Evolutionary conservation across 805 yeast genomes (phyloP), one percentile per base, ranked within the genome.

Genomic region (Hanseniaspora lachancei): DNA sequence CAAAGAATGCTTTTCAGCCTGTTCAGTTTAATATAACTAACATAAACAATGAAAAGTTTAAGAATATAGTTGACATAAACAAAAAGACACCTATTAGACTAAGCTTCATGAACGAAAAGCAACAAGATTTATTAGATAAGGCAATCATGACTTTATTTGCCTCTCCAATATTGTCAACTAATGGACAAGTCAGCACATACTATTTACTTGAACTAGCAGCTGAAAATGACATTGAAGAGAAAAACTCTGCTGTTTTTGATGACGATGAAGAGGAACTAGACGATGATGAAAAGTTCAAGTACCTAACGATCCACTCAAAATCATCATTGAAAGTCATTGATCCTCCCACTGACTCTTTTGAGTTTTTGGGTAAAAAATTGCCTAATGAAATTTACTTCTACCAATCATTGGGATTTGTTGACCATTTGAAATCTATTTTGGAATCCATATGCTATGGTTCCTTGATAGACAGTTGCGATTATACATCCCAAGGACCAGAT

Each of bases 301-400:
- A 18, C 21, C 8, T 36, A 13, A 36, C 18, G 1, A 20, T 23
- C 7, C 41, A 23, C 24, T 43, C 32, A 24, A 34, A 43, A 13
- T 9, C 39, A 8, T 12, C 27, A 27, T 21, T 44, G 5, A 29
- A 38, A 4, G 23, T 21, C 2, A 46, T 46, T 44, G 47, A 53
- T 13, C 56, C 56, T 15, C 56, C 56, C 6, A 12, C 40, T 21
- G 95, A 89, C 66, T 72, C 86, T 13, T 93, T 86, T 65, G 89
- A 82, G 47, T 77, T 89, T 48, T 75, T 93, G 49, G 88, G 95
- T 10, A 87, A 85, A 66, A 78, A 89, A 64, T 72, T 93, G 52
- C 95, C 97, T 1, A 85, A 87, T 54, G 97, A 89, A 68, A 74
- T 84, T 43, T 83, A 79, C 63, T 89, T 83, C 65, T 93, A 88